Percentiles rank a stretch among this genome's conserved stretches.
These are phyloP conservation scores for Globisporangium iwayamae DNA, from an alignment of 352 stramenopile species.

Conservation along the genomic window DNA sequence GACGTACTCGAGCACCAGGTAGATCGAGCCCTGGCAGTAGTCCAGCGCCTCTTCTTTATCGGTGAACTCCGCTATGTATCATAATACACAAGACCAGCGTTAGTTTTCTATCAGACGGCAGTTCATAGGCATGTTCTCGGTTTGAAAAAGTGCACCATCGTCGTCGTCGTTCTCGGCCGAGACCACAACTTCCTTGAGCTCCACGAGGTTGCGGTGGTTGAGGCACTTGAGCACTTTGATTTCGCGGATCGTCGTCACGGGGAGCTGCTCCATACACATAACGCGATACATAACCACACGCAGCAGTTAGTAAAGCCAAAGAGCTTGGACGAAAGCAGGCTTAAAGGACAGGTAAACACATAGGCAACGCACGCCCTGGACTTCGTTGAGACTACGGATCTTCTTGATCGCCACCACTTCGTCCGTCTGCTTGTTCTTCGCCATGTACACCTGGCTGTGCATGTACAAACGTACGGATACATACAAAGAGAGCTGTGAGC, in stretches of 20 bases:
- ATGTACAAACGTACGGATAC: not conserved
- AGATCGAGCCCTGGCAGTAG: slow-evolving; percentile 86
- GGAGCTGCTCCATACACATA: slow-evolving; percentile 54
- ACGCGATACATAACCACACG: not conserved
- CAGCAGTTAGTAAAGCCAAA: no score
- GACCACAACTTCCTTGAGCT: slow-evolving; percentile 95
- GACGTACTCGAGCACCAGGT: slow-evolving; percentile 87
- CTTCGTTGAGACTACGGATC: slow-evolving; percentile 88
- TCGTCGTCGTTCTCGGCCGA: slow-evolving; percentile 83
- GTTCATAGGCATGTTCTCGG: no score
- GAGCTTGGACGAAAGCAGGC: not conserved
- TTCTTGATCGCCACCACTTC: slow-evolving; percentile 91
- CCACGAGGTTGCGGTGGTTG: slow-evolving; percentile 94
- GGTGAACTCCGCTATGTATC: slow-evolving; percentile 40
- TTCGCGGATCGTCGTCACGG: slow-evolving; percentile 95
- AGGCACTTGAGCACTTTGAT: slow-evolving; percentile 98
- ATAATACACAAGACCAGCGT: not conserved
- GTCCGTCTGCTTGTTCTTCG: slow-evolving; percentile 78
- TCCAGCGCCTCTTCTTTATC: slow-evolving; percentile 83
- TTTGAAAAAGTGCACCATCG: slow-evolving; percentile 38
- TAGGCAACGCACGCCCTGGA: slow-evolving; percentile 65
- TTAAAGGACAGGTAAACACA: no score
- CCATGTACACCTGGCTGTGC: slow-evolving; percentile 84
- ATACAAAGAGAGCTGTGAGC: not conserved
- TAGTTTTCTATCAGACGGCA: not conserved